Conservation (phyloP, 2,329 filamentous ascomycete genomes). For the Waltergamsia citrina region DNA sequence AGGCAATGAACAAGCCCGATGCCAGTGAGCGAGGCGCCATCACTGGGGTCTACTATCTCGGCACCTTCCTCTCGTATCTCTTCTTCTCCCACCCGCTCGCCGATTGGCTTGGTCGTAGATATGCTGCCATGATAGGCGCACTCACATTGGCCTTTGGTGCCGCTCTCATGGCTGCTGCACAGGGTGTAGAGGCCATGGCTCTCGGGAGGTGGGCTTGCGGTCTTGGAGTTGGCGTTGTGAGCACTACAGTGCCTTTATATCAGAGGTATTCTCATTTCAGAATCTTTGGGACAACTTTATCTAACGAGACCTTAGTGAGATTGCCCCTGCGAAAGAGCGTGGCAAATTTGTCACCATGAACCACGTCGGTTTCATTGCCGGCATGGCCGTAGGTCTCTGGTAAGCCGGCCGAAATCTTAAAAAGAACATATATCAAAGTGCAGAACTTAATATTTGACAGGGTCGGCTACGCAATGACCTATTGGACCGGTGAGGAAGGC, state of each 20-base stretch:
- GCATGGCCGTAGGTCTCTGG: constrained; percentile 45
- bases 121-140: constrained; percentile 38
- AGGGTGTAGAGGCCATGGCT: constrained; percentile 37
- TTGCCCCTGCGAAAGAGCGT: constrained; percentile 41
- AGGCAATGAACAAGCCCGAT: constrained; percentile 31
- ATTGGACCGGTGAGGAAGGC: constrained; percentile 36
- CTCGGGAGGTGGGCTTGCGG: constrained; percentile 41
- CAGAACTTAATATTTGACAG: constrained; percentile 22
- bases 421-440: too few species aligned
- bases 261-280: constrained; percentile 34
- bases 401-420: too few species aligned
- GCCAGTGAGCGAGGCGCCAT: constrained; percentile 39
- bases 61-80: constrained; percentile 45
- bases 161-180: constrained; percentile 32
- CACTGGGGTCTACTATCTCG: constrained; percentile 48
- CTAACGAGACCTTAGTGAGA: constrained; percentile 28
- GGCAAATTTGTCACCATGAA: constrained; percentile 50
- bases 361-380: constrained; percentile 47
- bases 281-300: background rate
- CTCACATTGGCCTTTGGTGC: constrained; percentile 36
- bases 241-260: constrained; percentile 47
- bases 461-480: constrained; percentile 46
- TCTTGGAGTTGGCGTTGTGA: constrained; percentile 43
- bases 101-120: constrained; percentile 40
- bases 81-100: constrained; percentile 41